Percentiles rank a stretch among this genome's conserved stretches.
Evolutionary conservation across 2,329 filamentous ascomycete species (phyloP).

Genomic region (Hypoxylon sp.): DNA sequence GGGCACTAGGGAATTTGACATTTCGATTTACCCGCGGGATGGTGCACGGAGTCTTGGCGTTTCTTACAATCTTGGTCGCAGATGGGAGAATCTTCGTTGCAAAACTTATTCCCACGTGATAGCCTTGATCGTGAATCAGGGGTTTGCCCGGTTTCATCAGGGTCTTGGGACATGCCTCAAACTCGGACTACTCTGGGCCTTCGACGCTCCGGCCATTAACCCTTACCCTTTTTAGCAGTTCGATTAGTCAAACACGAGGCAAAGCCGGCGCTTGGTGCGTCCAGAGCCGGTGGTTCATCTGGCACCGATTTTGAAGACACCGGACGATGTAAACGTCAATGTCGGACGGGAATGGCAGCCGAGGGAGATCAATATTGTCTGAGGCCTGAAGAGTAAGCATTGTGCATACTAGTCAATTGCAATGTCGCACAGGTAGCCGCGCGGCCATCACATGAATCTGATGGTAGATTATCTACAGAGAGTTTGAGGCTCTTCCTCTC

Average conservation of each 20-base stretch:
- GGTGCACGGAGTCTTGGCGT: conserved; percentile 32
- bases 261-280: conserved; percentile 31
- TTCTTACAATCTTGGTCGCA: conserved; percentile 33
- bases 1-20: conserved; percentile 15
- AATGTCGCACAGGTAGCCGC: conserved; percentile 14
- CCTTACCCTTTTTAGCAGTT: conserved; percentile 22
- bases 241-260: conserved; percentile 30
- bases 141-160: conserved; percentile 46
- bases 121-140: conserved; percentile 43
- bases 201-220: conserved; percentile 14
- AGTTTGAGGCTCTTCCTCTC: conserved; percentile 40
- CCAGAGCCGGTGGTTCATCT: conserved; percentile 36
- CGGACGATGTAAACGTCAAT: conserved; percentile 13
- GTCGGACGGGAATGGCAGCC: conserved; percentile 11
- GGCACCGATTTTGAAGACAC: conserved; percentile 15
- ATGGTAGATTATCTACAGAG: conserved; percentile 22
- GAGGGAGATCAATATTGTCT: conserved; percentile 15
- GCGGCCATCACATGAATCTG: conserved; percentile 5
- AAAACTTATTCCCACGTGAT: conserved; percentile 41
- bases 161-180: conserved; percentile 48
- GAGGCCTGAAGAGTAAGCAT: conserved; percentile 27
- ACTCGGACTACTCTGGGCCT: conserved; percentile 38
- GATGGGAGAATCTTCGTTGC: conserved; percentile 17
- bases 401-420: conserved; percentile 22
- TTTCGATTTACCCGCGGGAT: conserved; percentile 16